A percentile compares a stretch with the other conserved stretches of the same genome.
These are phyloP conservation scores for Naganishia vaughanmartiniae DNA, from an alignment of 768 basidiomycete genomes.

Conservation along the genomic window DNA sequence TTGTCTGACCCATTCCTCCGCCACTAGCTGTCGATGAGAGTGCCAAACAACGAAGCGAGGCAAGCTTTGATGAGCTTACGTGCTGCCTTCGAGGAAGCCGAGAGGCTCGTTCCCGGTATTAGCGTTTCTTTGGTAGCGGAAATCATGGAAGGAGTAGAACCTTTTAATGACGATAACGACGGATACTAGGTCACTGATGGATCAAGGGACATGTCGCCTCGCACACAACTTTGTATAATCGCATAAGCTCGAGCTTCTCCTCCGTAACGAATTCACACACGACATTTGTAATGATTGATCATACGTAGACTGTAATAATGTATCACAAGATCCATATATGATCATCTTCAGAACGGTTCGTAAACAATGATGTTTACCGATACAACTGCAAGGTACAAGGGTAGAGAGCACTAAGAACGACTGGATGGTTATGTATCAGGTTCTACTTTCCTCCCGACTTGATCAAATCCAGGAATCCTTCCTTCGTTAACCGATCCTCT, in stretches of 20 bases:
- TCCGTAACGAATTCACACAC: too few relatives aligned
- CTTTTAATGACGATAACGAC: conserved; percentile 39
- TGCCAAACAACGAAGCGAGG: conserved; percentile 87
- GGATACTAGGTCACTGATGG: conserved; percentile 5
- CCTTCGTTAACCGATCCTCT: conserved; percentile 50
- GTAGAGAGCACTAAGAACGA: background rate
- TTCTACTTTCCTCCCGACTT: conserved; percentile 34
- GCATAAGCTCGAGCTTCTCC: conserved; percentile 1
- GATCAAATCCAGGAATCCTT: conserved; percentile 53
- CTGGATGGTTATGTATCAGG: background rate
- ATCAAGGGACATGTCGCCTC: background rate
- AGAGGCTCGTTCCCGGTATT: conserved; percentile 91
- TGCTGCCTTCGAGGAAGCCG: conserved; percentile 89
- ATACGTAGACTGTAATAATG: background rate
- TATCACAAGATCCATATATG: background rate
- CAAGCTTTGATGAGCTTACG: conserved; percentile 80
- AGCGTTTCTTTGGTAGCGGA: conserved; percentile 89
- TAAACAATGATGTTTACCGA: conserved; percentile 1
- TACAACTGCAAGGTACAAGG: conserved; percentile 9
- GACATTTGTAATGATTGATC: conserved; percentile 4
- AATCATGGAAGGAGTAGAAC: conserved; percentile 55
- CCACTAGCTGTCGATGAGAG: conserved; percentile 78
- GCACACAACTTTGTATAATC: background rate
- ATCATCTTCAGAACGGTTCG: background rate
- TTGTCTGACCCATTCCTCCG: background rate